phyloP scores from a whole-genome alignment of 2,329 filamentous ascomycete species.

The Penicillium sp. region DNA sequence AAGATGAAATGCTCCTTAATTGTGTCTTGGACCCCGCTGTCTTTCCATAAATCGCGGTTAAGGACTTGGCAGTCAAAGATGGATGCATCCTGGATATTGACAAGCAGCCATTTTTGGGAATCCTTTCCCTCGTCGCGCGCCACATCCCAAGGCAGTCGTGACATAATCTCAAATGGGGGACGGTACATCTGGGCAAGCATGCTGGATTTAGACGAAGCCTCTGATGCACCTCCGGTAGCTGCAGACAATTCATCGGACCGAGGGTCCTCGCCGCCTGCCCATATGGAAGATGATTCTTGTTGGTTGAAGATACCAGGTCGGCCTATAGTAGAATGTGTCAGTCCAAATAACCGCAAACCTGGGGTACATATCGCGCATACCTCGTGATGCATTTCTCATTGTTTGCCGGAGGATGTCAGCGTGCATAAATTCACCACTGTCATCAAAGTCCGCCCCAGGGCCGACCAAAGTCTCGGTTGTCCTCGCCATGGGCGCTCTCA shows the following conservation, averaged over 20 bases:
- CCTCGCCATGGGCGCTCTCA: constrained; percentile 85
- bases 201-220: constrained; percentile 65
- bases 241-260: constrained; percentile 54
- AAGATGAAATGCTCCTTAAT: constrained; percentile 93
- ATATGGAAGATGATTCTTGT: constrained; percentile 55
- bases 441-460: constrained; percentile 56
- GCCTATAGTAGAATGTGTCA: constrained; percentile 25
- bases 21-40: constrained; percentile 70
- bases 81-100: constrained; percentile 90
- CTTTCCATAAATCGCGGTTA: constrained; percentile 96
- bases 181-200: constrained; percentile 88
- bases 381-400: constrained; percentile 44
- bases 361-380: constrained; percentile 21
- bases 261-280: constrained; percentile 51
- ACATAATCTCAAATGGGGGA: constrained; percentile 88
- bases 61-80: constrained; percentile 93
- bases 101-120: constrained; percentile 86
- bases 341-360: neutral
- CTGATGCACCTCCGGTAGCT: constrained; percentile 63
- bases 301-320: constrained; percentile 69
- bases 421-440: constrained; percentile 56
- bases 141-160: constrained; percentile 72
- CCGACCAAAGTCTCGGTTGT: constrained; percentile 89
- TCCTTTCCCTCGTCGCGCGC: constrained; percentile 83
- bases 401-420: constrained; percentile 64